Evolutionary conservation across 140 eudicot species (phyloP).

Genomic region (Anethum foeniculum): DNA sequence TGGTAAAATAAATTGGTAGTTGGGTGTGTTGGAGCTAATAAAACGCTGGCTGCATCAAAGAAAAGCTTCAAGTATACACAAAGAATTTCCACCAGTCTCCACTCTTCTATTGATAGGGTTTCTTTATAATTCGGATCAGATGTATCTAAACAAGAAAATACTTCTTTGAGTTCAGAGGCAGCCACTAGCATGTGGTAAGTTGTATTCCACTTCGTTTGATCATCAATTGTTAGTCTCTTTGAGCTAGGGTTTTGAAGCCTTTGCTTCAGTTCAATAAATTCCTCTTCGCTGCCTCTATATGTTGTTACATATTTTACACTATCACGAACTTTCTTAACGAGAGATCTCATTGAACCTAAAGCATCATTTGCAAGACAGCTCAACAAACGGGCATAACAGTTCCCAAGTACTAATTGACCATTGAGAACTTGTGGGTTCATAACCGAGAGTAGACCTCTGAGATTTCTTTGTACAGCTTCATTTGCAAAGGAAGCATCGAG

Average conservation of each 20-base stretch:
- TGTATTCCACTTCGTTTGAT: constrained; percentile 37
- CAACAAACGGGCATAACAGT: background rate
- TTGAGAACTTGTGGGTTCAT: background rate
- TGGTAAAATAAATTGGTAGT: constrained; percentile 29
- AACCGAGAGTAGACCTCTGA: background rate
- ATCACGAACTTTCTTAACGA: background rate
- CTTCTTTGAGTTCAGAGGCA: constrained; percentile 42
- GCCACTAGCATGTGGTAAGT: constrained; percentile 44
- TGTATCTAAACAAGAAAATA: constrained; percentile 34
- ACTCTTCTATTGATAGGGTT: constrained; percentile 33
- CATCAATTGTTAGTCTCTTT: constrained; percentile 24
- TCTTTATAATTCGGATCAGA: constrained; percentile 28
- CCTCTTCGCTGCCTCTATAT: constrained; percentile 11
- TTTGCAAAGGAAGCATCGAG: background rate
- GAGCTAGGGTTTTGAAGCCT: constrained; percentile 37
- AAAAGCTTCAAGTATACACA: constrained; percentile 29
- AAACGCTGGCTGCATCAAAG: constrained; percentile 26
- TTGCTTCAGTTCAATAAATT: constrained; percentile 22
- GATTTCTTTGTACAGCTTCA: background rate
- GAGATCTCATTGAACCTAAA: background rate
- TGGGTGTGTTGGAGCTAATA: constrained; percentile 20
- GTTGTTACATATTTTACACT: background rate
- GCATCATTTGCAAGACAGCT: background rate
- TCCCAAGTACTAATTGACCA: constrained; percentile 4
- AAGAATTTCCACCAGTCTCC: constrained; percentile 33